Evolutionary conservation across 345 rosid species (phyloP), one percentile per base, ranked within the genome.

Genomic region (Brassica napus): DNA sequence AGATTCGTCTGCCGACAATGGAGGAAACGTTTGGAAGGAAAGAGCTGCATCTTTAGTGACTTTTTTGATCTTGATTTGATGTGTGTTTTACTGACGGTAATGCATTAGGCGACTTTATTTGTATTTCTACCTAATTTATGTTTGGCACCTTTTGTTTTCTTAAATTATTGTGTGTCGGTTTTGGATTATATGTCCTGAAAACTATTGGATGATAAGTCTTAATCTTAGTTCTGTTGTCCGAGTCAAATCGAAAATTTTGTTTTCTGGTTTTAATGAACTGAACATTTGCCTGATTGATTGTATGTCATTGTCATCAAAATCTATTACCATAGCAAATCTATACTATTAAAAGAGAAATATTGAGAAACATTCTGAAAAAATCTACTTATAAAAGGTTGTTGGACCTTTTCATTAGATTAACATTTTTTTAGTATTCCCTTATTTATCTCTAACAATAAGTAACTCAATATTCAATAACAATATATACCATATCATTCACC

Each of bases 1-100:
- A n/a, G 15, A 68, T 58, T 47, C 10, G 61, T 35, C 60, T 74
- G 72, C 83, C 79, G 79, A 80, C 83, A 74, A 67, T 55, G 30
- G 15, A 62, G 76, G 39, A 74, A 74, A 74, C 31, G 61, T 79
- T 14, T 74, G 52, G 18, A 49, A 54, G 21, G 77, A 57, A 73
- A 66, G n/a, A 14, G 69, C 68, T 72, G 10, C 69, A 59, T 31
- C 52, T 79, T 67, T 59, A 24, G 68, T 73, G 65, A 59, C 62
- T 23, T 28, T 59, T 73, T 60, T 62, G 32, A 71, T 72, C 3
- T 7, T 78, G 68, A 77, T 62, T 63, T 77, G 79, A 68, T 69
- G 75, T 49, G 1, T 70, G 63, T 44, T 60, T 60, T 60, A 59
- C 64, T 24, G 47, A 1, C 42, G 21, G 28, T 62, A 52, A 21